These are phyloP conservation scores for Penicillium sp. DNA, from an alignment of 2,329 filamentous ascomycete genomes.

Conservation along the genomic window DNA sequence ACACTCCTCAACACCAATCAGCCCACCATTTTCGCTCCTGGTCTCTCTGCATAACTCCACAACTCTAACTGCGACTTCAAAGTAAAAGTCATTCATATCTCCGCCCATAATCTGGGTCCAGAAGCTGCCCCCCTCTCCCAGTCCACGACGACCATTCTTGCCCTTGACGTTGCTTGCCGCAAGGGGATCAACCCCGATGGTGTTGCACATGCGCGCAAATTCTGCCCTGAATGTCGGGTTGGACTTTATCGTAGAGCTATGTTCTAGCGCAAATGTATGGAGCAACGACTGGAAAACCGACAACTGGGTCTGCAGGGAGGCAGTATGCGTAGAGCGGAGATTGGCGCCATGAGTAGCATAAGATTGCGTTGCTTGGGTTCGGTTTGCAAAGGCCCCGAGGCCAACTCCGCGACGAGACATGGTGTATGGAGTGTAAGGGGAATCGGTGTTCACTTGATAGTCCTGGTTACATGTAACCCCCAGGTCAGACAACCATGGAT, in stretches of 20 bases:
- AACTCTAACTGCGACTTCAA: slow-evolving; percentile 91
- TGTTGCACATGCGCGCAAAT: slow-evolving; percentile 97
- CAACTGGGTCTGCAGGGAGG: slow-evolving; percentile 87
- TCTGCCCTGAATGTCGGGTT: slow-evolving; percentile 94
- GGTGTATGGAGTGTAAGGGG: neutral
- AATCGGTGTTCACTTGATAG: neutral
- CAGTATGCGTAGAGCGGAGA: slow-evolving; percentile 79
- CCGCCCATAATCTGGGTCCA: slow-evolving; percentile 92
- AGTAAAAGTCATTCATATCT: slow-evolving; percentile 97
- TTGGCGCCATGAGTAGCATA: slow-evolving; percentile 87
- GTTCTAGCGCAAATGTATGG: slow-evolving; percentile 91
- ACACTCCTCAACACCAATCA: slow-evolving; percentile 82
- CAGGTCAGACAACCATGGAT: neutral
- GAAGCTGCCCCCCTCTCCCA: slow-evolving; percentile 62
- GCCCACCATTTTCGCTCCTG: slow-evolving; percentile 83
- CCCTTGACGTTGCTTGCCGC: slow-evolving; percentile 63
- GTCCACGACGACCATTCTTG: slow-evolving; percentile 47
- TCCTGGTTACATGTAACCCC: neutral
- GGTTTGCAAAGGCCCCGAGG: slow-evolving; percentile 84
- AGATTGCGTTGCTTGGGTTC: slow-evolving; percentile 78
- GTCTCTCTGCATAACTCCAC: slow-evolving; percentile 90
- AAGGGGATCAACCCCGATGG: slow-evolving; percentile 92
- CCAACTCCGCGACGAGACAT: slow-evolving; percentile 69
- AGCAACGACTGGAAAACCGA: slow-evolving; percentile 93
- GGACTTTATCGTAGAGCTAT: slow-evolving; percentile 92